Conservation (phyloP, 2,329 filamentous ascomycete species). For the Stachybotrys elegans region DNA sequence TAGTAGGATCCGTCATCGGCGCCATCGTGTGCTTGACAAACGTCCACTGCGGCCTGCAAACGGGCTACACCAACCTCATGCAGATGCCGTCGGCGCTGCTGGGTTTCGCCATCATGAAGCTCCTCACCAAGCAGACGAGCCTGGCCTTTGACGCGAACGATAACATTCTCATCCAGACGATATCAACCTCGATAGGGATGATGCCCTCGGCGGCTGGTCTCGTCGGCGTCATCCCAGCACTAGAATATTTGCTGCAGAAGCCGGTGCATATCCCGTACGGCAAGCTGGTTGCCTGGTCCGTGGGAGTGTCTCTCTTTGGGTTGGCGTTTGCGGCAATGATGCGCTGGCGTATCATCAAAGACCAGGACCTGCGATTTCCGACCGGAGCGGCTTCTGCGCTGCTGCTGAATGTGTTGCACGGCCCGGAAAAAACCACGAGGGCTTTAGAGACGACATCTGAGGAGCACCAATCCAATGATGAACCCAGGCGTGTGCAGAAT, state of each 20-base stretch:
- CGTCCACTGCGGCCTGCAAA: not conserved
- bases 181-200: not conserved
- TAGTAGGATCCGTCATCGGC: not conserved
- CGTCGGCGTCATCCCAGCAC: constrained; percentile 2
- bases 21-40: not conserved
- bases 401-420: not conserved
- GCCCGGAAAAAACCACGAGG: not conserved
- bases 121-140: not conserved
- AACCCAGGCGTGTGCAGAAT: not conserved
- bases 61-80: not conserved
- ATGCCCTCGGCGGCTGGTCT: constrained; percentile 3
- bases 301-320: constrained; percentile 2
- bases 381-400: constrained; percentile 1
- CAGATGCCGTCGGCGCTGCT: not conserved
- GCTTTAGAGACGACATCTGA: not conserved
- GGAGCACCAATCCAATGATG: not conserved
- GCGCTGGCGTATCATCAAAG: not conserved
- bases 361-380: constrained; percentile 1
- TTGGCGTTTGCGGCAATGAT: constrained; percentile 1
- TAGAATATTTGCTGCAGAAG: not conserved
- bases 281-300: not conserved
- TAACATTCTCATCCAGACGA: not conserved
- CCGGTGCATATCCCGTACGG: not conserved
- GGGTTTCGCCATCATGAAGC: not conserved
- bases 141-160: not conserved